These are phyloP conservation scores for Chytriomyces confervae DNA, from an alignment of 192 early-diverging fungal genomes.

Conservation along the genomic window DNA sequence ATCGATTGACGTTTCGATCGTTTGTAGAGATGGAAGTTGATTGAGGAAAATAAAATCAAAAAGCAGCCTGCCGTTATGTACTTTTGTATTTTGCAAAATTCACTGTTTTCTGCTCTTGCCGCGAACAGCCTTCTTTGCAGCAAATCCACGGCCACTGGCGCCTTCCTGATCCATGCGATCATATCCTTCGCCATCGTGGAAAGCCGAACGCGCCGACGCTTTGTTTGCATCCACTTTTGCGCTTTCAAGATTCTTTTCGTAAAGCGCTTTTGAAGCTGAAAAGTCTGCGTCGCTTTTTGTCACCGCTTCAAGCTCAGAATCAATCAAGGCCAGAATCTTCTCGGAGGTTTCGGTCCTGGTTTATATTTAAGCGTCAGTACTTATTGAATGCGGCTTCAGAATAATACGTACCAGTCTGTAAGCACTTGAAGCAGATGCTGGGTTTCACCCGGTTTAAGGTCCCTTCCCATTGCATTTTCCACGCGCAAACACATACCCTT, in stretches of 20 bases:
- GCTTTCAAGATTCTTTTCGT: conserved; percentile 42
- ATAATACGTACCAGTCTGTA: conserved; percentile 60
- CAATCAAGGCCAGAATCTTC: conserved; percentile 57
- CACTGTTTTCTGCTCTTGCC: conserved; percentile 14
- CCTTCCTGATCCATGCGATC: conserved; percentile 11
- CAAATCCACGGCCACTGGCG: neutral
- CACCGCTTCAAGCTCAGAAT: conserved; percentile 58
- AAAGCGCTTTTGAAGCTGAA: conserved; percentile 37
- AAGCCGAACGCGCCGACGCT: conserved; percentile 2
- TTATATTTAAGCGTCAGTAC: neutral
- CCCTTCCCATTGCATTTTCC: conserved; percentile 82
- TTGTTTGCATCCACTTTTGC: conserved; percentile 39
- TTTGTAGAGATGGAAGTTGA: too few relatives aligned
- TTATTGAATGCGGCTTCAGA: neutral
- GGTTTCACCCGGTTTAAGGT: conserved; percentile 71
- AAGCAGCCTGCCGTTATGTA: too few relatives aligned
- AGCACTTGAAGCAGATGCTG: conserved; percentile 62
- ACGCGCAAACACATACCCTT: conserved; percentile 74
- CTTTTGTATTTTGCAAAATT: neutral
- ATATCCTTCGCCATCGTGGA: conserved; percentile 16
- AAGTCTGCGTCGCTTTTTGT: conserved; percentile 33
- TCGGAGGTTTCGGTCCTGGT: conserved; percentile 63
- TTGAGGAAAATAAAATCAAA: too few relatives aligned
- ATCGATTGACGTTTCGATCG: too few relatives aligned
- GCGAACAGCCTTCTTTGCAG: neutral